Base-by-base conservation (phyloP, 805 yeast species). In the Sugiyamaella smithiae region DNA sequence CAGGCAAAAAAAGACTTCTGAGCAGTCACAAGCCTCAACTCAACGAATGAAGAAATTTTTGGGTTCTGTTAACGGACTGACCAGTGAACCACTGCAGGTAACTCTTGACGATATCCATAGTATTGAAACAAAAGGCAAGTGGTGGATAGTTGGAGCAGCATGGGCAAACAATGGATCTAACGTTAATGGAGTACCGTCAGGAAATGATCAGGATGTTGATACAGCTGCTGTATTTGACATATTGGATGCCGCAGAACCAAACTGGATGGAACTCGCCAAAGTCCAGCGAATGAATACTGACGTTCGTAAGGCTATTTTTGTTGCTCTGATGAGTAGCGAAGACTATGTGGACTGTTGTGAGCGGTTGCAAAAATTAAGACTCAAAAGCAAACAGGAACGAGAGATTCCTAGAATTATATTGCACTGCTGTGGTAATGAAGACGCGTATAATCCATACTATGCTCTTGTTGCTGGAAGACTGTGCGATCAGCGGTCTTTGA, bases 81-180 rank as follows among this genome's bases (percentile, higher is more conserved):
- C 71, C 32, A 20, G 43, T 5, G 98, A 93, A 47, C 86, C 99
- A 1, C 73, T 93, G 22, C 88, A 86, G 56, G 98, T 93, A 0
- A 71, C 87, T 2, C 70, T 91, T 17, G 82, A 80, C 40, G 99
- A 93, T 68, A 88, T 93, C 49, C 80, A 78, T 43, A 80, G 78
- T 52, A 75, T 88, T 20, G 86, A 84, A 11, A 78, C 84, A 0
- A 80, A 81, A 55, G 99, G 99, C 49, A 93, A 91, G 67, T 93
- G 99, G 99, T 93, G 99, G 99, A 73, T 93, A 26, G 91, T 93
- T 25, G 99, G 99, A 43, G 87, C 98, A 1, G 96, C 99, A 0
- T 93, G 97, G 97, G 87, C 81, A 60, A 97, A 96, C 2, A 69
- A 72, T 48, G 73, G 67, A 38, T 16, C 11, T 3, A 40, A 26